Evolutionary conservation across 495 filamentous ascomycete species (phyloP).

Genomic region (Aspergillus sparsus): DNA sequence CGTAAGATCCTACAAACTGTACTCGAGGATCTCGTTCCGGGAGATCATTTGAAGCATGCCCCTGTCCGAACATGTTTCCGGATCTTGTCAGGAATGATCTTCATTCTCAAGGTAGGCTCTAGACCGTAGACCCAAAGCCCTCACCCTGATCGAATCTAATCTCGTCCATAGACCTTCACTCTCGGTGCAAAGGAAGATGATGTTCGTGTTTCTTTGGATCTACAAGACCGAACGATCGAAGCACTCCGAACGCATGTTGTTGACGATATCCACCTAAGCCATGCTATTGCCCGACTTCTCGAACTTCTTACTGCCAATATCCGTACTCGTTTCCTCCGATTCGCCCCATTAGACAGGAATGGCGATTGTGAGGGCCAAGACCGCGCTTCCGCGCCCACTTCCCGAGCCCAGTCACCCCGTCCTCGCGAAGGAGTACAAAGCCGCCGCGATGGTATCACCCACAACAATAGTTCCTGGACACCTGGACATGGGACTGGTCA

Average conservation of each 20-base stretch:
- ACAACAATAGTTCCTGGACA: conserved; percentile 36
- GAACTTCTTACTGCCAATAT: conserved; percentile 76
- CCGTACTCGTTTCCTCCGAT: conserved; percentile 69
- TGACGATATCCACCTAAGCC: conserved; percentile 94
- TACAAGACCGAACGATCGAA: conserved; percentile 78
- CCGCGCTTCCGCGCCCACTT: conserved; percentile 37
- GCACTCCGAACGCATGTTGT: conserved; percentile 84
- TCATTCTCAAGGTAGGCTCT: conserved; percentile 69
- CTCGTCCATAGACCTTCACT: conserved; percentile 71
- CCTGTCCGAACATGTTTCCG: conserved; percentile 93
- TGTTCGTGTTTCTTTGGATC: conserved; percentile 73
- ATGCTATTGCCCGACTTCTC: conserved; percentile 88
- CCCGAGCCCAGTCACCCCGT: conserved; percentile 38
- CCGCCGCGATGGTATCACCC: conserved; percentile 35
- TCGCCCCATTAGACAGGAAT: conserved; percentile 47
- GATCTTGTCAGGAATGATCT: conserved; percentile 92
- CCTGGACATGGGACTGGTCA: conserved; percentile 28
- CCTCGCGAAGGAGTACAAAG: conserved; percentile 32
- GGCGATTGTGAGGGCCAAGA: conserved; percentile 44
- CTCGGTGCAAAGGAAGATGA: conserved; percentile 89
- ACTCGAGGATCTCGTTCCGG: conserved; percentile 77
- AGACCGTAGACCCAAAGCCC: not conserved
- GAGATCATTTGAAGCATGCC: conserved; percentile 84
- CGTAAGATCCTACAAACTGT: conserved; percentile 81
- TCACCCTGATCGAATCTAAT: conserved; percentile 12